Conservation (phyloP, 768 basidiomycete species). For the Nidularia sp. region DNA sequence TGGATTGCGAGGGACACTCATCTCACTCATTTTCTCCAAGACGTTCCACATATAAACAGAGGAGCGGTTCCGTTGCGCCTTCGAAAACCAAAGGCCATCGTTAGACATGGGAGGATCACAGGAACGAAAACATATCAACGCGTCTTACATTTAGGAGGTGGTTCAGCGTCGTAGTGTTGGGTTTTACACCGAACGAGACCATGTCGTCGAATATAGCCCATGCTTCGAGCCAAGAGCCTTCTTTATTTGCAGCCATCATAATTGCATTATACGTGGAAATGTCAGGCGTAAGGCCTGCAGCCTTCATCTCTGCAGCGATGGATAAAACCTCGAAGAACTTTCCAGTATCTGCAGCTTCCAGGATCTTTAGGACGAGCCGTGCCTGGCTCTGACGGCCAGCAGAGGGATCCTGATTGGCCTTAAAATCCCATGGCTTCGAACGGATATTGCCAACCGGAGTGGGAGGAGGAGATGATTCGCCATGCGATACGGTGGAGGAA, state of each 20-base stretch:
- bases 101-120: background rate
- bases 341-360: constrained; percentile 28
- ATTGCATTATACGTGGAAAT: constrained; percentile 53
- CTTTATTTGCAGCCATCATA: constrained; percentile 39
- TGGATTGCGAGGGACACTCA: constrained; percentile 44
- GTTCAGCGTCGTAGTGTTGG: constrained; percentile 50
- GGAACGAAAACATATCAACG: constrained; percentile 5
- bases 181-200: constrained; percentile 43
- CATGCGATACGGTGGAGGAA: background rate
- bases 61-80: constrained; percentile 43
- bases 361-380: constrained; percentile 18
- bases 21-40: constrained; percentile 50
- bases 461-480: background rate
- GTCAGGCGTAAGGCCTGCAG: constrained; percentile 46
- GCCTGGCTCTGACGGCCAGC: background rate
- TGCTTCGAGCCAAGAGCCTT: constrained; percentile 44
- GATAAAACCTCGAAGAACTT: constrained; percentile 36
- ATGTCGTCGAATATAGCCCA: constrained; percentile 72
- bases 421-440: constrained; percentile 1
- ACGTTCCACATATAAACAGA: constrained; percentile 42
- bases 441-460: background rate
- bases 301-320: constrained; percentile 56
- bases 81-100: background rate
- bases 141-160: constrained; percentile 53
- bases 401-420: constrained; percentile 1